These are phyloP conservation scores for Candida endomychidarum DNA, from an alignment of 805 yeast species.

Conservation along the genomic window DNA sequence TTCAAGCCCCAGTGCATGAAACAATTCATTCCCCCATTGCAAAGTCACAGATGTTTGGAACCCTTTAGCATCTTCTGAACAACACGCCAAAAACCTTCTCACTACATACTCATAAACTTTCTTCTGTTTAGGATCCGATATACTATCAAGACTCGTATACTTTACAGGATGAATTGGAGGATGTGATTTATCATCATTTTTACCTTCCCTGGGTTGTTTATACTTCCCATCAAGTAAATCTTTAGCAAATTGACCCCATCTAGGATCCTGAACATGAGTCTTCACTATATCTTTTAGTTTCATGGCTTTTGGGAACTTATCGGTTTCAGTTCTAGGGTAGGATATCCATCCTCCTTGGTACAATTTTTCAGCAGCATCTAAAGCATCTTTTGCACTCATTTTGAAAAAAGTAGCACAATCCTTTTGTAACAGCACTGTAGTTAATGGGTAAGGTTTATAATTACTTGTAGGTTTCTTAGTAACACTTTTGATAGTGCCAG, in stretches of 20 bases:
- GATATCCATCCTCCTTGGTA: constrained; percentile 86
- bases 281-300: constrained; percentile 61
- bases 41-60: constrained; percentile 58
- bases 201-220: constrained; percentile 74
- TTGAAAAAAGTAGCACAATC: constrained; percentile 74
- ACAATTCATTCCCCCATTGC: constrained; percentile 77
- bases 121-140: constrained; percentile 46
- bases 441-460: constrained; percentile 84
- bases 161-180: constrained; percentile 95
- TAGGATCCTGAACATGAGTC: constrained; percentile 53
- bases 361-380: constrained; percentile 76
- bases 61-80: constrained; percentile 90
- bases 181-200: constrained; percentile 91
- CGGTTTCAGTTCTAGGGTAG: constrained; percentile 98
- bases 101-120: constrained; percentile 85
- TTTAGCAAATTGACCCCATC: constrained; percentile 76
- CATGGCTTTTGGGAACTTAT: constrained; percentile 74
- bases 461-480: constrained; percentile 66
- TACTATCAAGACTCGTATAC: constrained; percentile 33
- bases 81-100: constrained; percentile 85
- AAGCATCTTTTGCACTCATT: constrained; percentile 75
- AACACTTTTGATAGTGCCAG: constrained; percentile 52
- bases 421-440: constrained; percentile 92
- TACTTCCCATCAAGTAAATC: constrained; percentile 43
- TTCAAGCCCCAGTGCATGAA: constrained; percentile 69